Evolutionary conservation across 202 grass and related monocot species (phyloP).

Genomic region (Hordeum pubiflorum): DNA sequence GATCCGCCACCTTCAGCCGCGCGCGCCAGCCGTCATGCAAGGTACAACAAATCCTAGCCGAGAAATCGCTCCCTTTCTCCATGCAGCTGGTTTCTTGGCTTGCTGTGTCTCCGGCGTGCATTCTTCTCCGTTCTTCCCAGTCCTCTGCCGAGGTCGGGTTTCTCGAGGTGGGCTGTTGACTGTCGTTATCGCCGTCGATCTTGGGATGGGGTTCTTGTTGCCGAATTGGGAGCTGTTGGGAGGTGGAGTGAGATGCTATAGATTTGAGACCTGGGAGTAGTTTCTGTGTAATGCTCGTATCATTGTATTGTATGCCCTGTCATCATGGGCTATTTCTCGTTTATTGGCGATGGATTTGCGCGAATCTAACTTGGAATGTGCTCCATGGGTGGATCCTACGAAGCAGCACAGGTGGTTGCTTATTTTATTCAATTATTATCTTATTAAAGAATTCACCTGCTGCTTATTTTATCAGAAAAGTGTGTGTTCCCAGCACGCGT

Average conservation of each 20-base stretch:
- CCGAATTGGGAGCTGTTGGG: background rate
- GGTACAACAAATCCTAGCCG: background rate
- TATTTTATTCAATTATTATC: slow-evolving; percentile 6
- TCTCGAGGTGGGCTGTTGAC: background rate
- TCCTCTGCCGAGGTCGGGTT: background rate
- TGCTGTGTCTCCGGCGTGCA: background rate
- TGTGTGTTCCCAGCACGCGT: background rate
- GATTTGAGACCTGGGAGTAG: background rate
- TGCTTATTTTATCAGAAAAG: background rate
- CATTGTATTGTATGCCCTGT: background rate
- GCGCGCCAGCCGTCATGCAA: background rate
- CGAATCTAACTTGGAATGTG: background rate
- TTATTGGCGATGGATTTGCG: background rate
- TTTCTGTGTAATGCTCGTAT: background rate
- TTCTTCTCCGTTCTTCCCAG: background rate
- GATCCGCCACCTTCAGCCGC: slow-evolving; percentile 14
- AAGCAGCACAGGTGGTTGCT: background rate
- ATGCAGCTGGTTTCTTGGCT: background rate
- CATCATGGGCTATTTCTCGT: background rate
- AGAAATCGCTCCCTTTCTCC: background rate
- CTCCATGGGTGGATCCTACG: background rate
- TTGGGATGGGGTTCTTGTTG: background rate
- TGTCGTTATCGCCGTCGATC: background rate
- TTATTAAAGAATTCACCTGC: background rate
- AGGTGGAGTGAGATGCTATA: background rate